phyloP scores from a whole-genome alignment of 306 rosid species.

The Prunus dulcis region DNA sequence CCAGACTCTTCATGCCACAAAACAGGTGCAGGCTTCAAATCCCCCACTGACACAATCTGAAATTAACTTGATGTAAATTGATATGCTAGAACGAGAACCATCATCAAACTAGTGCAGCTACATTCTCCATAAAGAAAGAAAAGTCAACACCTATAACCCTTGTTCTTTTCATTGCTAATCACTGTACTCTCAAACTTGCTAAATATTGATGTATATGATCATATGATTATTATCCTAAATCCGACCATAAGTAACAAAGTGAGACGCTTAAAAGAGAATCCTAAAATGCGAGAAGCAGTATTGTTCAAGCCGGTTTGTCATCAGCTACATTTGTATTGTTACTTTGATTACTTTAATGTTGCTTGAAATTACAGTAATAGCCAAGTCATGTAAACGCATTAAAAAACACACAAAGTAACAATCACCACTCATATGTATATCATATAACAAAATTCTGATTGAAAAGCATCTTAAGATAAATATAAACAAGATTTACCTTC shows the following conservation, averaged over 20 bases:
- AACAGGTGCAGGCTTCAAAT: constrained; percentile 71
- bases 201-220: not conserved
- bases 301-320: not conserved
- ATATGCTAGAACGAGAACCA: not conserved
- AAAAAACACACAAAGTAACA: not conserved
- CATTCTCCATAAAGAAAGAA: not conserved
- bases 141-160: not conserved
- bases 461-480: not conserved
- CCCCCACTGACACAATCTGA: constrained; percentile 64
- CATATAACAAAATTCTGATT: not conserved
- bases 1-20: constrained; percentile 92
- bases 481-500: constrained; percentile 48
- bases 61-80: not conserved
- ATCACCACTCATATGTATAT: not conserved
- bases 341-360: not conserved
- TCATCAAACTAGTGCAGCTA: not conserved
- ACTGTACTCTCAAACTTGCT: not conserved
- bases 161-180: not conserved
- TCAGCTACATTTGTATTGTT: too few relatives aligned
- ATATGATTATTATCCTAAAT: not conserved
- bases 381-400: not conserved
- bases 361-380: not conserved
- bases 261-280: not conserved
- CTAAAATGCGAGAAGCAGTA: not conserved
- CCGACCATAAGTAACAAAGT: not conserved